Evolutionary conservation across 2,329 filamentous ascomycete species (phyloP), one percentile per base, ranked within the genome.

Genomic region (Hortaea sp.): DNA sequence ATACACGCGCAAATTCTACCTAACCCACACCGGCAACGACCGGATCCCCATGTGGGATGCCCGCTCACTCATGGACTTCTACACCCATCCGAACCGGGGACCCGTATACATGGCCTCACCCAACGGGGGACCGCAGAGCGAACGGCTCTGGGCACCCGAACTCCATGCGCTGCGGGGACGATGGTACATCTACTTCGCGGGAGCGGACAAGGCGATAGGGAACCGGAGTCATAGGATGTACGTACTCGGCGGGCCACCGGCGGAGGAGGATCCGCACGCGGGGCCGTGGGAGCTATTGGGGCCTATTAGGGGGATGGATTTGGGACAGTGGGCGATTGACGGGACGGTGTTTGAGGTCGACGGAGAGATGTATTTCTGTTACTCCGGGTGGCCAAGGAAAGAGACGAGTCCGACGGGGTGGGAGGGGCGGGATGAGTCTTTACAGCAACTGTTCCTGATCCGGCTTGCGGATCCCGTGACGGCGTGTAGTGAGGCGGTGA

Each of bases 161-260:
- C 64, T 78, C 0, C 75, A 78, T 56, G 60, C 60, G 41, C 63
- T 78, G 28, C 60, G 69, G 34, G 70, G 69, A 0, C 66, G 66
- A 20, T 78, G 75, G 75, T 78, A 76, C 57, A 65, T 77, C 49
- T 77, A 77, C 58, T 72, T 66, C 56, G 71, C 63, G 3, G 67
- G 64, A 11, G 66, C 64, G 13, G 57, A 71, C 50, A 66, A 65
- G 1, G 49, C 56, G 37, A 54, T 66, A n/a, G 69, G 69, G 44
- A 72, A 73, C 57, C 59, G 59, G 12, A 63, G 62, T 0, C 70
- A 72, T 54, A 58, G 70, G 20, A 71, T 71, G 66, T 71, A 64
- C 48, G 68, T 73, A 5, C 63, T 72, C 1, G 60, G 62, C 13
- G 70, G 70, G 1, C 70, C 70, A 0, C 55, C 61, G 0, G 54